Base-by-base conservation (phyloP, 2,329 filamentous ascomycete species). In the Endoconidiophora laricicola region DNA sequence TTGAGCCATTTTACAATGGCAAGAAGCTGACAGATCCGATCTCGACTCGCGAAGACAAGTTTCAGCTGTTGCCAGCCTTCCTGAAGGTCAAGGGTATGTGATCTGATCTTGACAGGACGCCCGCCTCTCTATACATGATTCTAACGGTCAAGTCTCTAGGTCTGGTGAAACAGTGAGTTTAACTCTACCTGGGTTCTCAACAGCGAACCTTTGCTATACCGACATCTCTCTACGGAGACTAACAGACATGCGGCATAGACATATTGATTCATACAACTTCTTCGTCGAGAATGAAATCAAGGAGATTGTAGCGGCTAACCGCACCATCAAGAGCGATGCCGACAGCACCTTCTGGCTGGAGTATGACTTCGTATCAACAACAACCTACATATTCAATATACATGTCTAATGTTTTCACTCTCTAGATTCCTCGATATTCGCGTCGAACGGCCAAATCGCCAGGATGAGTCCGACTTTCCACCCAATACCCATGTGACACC, bases 211-310 rank as follows among this genome's bases (percentile, higher is more conserved):
- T 18, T 47, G n/a, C 20, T 6, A 33, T 10, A 18, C 6, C 7
- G 6, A 37, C 7, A 22, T 12, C 6, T 20, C 6, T 14, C 2
- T 5, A 7, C 16, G 6, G 20, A 33, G 24, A 45, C 43, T 40
- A 23, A 36, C 44, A 36, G 9, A 37, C 44, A 22, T n/a, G 9
- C 39, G 6, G n/a, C 6, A 41, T 41, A 73, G 72, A 59, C 88
- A 95, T 64, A 90, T 94, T 61, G 93, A 98, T 69, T 96, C 91
- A 22, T 98, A 93, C 73, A 95, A 98, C 67, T 94, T 91, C 67
- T 96, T 98, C 59, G 83, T 95, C 57, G 86, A 98, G 58, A 83
- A 93, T 51, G 88, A 96, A 62, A 80, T 98, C 63, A 94, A 94
- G 67, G 88, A 95, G 59, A 98, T 98, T 58, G 83, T 98, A 57